These are phyloP conservation scores for Globisporangium splendens DNA, from an alignment of 352 stramenopile species.

Conservation along the genomic window DNA sequence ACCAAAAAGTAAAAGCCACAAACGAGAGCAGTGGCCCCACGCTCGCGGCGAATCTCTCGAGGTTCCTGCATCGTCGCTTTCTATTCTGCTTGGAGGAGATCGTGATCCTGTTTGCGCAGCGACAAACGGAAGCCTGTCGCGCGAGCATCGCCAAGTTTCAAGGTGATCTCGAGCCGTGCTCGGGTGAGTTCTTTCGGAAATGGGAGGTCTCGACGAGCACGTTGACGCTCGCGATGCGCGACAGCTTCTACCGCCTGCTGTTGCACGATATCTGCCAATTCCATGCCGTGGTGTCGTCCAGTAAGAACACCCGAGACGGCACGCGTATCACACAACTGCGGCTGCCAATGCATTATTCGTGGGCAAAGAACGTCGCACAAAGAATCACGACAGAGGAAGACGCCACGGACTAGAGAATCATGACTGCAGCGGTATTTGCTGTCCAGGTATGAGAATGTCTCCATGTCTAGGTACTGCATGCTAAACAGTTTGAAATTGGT, in stretches of 20 bases:
- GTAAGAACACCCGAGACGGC: constrained; percentile 62
- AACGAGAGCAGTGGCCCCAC: background rate
- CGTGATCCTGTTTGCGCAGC: constrained; percentile 69
- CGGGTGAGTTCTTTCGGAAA: constrained; percentile 40
- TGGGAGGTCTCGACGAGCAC: constrained; percentile 68
- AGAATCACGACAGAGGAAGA: constrained; percentile 32
- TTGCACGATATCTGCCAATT: constrained; percentile 75
- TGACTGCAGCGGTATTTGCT: no score
- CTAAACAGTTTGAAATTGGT: no score
- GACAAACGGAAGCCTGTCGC: constrained; percentile 59
- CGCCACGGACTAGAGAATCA: constrained; percentile 14
- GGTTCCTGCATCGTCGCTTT: constrained; percentile 73
- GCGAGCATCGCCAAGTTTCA: constrained; percentile 39
- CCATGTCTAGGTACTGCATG: no score
- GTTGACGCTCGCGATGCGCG: constrained; percentile 64
- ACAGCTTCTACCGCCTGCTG: constrained; percentile 69
- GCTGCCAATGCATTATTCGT: constrained; percentile 64
- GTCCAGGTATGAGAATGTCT: no score
- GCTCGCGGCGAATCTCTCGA: constrained; percentile 32
- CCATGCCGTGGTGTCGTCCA: constrained; percentile 60
- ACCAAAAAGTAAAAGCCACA: background rate
- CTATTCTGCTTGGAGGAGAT: constrained; percentile 78
- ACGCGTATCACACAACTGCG: constrained; percentile 67
- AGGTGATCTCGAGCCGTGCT: constrained; percentile 56
- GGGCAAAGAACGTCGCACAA: constrained; percentile 26